These are phyloP conservation scores for Leishmania turanica DNA, from an alignment of 208 protist genomes.

Conservation along the genomic window DNA sequence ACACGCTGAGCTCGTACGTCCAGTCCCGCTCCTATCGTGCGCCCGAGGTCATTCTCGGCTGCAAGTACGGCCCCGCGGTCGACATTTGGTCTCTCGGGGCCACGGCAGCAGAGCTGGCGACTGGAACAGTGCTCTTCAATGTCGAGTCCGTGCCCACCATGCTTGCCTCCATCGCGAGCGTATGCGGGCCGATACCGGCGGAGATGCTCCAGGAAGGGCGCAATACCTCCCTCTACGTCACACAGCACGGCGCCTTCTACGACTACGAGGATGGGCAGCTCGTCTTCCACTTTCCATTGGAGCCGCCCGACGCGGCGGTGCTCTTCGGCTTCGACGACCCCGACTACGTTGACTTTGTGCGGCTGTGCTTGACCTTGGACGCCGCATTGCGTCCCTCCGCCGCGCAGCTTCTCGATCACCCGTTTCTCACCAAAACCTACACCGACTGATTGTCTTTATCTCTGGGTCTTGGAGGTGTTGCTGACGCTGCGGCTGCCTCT, in stretches of 20 bases:
- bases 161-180: conserved; percentile 64
- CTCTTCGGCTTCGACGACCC: conserved; percentile 56
- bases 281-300: conserved; percentile 57
- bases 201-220: conserved; percentile 90
- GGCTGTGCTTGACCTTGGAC: conserved; percentile 63
- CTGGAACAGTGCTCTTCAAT: conserved; percentile 87
- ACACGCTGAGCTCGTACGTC: conserved; percentile 89
- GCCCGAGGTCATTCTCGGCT: conserved; percentile 91
- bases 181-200: conserved; percentile 67
- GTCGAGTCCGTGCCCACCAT: conserved; percentile 72
- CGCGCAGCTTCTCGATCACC: conserved; percentile 64
- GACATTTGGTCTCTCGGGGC: conserved; percentile 94
- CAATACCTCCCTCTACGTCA: conserved; percentile 88
- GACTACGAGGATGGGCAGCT: conserved; percentile 60
- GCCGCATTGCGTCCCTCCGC: conserved; percentile 57
- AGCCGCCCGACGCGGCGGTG: conserved; percentile 45
- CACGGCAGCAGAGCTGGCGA: conserved; percentile 96
- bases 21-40: conserved; percentile 94
- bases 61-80: conserved; percentile 77
- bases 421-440: conserved; percentile 53
- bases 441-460: background rate
- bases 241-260: conserved; percentile 92
- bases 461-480: background rate
- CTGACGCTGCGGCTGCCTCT: background rate
- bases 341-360: conserved; percentile 80